Percentiles rank a stretch among this genome's conserved stretches.
phyloP scores from a whole-genome alignment of 805 yeast genomes.

The Starmerella apis region DNA sequence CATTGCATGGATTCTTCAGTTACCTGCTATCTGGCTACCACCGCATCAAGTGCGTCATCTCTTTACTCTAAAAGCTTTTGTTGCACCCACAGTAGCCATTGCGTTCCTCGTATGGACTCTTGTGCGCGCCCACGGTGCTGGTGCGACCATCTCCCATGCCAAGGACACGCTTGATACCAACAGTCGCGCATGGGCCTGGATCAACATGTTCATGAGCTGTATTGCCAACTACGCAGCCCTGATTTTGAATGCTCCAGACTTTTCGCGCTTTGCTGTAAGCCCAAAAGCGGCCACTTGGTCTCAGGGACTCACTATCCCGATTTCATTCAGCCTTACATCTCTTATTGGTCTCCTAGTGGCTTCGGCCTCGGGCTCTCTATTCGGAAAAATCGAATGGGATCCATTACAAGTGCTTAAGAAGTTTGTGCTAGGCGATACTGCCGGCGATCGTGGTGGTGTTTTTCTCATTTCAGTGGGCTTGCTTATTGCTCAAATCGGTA shows the following conservation, averaged over 20 bases:
- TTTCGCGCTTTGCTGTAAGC: constrained; percentile 64
- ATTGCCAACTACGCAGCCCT: constrained; percentile 83
- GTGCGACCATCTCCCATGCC: constrained; percentile 51
- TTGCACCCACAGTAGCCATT: constrained; percentile 75
- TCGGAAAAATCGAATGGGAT: constrained; percentile 56
- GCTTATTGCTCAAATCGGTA: constrained; percentile 42
- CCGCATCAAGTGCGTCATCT: constrained; percentile 77
- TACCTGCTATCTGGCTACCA: constrained; percentile 71
- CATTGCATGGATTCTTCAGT: constrained; percentile 66
- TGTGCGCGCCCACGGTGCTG: constrained; percentile 68
- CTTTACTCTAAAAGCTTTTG: constrained; percentile 68
- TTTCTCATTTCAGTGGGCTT: constrained; percentile 62
- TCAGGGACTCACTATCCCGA: constrained; percentile 56
- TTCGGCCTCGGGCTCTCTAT: constrained; percentile 50
- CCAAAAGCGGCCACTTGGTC: constrained; percentile 37
- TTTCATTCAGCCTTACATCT: constrained; percentile 69
- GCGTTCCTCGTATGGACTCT: constrained; percentile 77
- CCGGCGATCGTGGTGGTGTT: constrained; percentile 65
- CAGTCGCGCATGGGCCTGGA: constrained; percentile 72
- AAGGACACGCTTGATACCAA: constrained; percentile 44
- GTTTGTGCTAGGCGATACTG: constrained; percentile 38
- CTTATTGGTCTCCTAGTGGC: constrained; percentile 77
- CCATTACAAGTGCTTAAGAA: constrained; percentile 66
- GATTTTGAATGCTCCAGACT: constrained; percentile 81
- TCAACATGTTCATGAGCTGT: constrained; percentile 66